phyloP scores from a whole-genome alignment of 805 yeast species.

The Allodekkera sacchari region DNA sequence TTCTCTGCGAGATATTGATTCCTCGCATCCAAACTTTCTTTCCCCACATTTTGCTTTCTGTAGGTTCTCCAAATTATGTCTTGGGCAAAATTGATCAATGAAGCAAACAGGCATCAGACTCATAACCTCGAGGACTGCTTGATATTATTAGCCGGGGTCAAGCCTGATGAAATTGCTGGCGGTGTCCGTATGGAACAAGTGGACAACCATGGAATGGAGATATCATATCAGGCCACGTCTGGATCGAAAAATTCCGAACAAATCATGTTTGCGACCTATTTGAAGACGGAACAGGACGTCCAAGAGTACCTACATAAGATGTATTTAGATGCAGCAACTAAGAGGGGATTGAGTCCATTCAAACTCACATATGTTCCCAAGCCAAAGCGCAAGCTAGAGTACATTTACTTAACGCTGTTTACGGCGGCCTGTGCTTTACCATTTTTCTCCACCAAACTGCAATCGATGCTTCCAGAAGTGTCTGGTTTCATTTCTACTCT shows the following conservation, averaged over 20 bases:
- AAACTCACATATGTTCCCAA: constrained; percentile 8
- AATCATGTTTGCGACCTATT: constrained; percentile 46
- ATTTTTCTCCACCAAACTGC: constrained; percentile 5
- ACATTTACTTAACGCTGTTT: constrained; percentile 16
- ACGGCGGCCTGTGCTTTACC: constrained; percentile 4
- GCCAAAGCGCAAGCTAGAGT: constrained; percentile 33
- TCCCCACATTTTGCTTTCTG: neutral
- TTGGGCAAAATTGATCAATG: constrained; percentile 45
- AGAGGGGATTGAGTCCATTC: constrained; percentile 50
- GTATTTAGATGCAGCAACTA: constrained; percentile 67
- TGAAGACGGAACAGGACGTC: constrained; percentile 35
- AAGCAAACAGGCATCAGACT: constrained; percentile 75
- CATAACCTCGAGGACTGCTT: constrained; percentile 68
- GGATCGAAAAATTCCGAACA: constrained; percentile 22
- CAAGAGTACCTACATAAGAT: constrained; percentile 51
- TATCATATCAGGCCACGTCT: constrained; percentile 27
- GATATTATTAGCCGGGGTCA: constrained; percentile 40
- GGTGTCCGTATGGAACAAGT: constrained; percentile 39
- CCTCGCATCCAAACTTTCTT: neutral
- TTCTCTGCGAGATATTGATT: too few relatives aligned
- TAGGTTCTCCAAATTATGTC: neutral
- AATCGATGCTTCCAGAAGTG: constrained; percentile 4
- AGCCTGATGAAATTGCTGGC: constrained; percentile 8
- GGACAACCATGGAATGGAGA: constrained; percentile 33
- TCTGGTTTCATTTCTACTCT: constrained; percentile 7